phyloP scores from a whole-genome alignment of 2,329 filamentous ascomycete genomes.

The Calonectria pseudoreteaudii region DNA sequence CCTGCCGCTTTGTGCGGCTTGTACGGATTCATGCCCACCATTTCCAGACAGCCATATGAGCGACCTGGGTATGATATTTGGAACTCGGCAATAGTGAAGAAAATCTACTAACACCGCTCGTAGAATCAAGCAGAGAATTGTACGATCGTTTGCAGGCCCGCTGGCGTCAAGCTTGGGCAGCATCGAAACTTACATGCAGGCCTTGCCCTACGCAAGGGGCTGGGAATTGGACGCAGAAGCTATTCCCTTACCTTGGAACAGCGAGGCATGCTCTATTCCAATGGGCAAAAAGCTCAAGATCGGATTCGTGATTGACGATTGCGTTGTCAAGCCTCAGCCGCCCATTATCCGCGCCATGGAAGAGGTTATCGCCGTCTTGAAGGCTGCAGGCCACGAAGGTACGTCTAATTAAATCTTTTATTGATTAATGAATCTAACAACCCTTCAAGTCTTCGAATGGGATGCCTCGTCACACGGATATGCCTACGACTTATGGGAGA shows the following conservation, averaged over 20 bases:
- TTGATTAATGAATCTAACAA: not conserved
- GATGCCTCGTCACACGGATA: conserved; percentile 11
- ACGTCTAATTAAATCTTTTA: not conserved
- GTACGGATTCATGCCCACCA: conserved; percentile 24
- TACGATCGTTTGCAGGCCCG: conserved; percentile 17
- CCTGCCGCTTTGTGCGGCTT: conserved; percentile 20
- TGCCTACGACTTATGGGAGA: conserved; percentile 19
- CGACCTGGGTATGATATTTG: conserved; percentile 6
- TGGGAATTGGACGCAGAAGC: conserved; percentile 17
- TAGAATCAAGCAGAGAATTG: conserved; percentile 22
- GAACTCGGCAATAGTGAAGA: too few species aligned
- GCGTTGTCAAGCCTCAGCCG: conserved; percentile 22
- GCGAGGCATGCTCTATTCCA: conserved; percentile 7
- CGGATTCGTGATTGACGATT: conserved; percentile 22
- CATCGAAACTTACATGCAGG: conserved; percentile 25
- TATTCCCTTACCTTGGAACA: conserved; percentile 17
- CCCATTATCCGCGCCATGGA: conserved; percentile 13
- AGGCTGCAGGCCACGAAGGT: conserved; percentile 23
- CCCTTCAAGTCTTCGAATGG: conserved; percentile 12
- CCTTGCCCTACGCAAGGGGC: conserved; percentile 13
- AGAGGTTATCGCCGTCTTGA: conserved; percentile 4
- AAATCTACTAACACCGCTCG: not conserved
- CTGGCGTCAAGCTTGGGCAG: conserved; percentile 13
- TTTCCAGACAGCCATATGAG: conserved; percentile 24
- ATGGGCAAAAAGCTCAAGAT: conserved; percentile 18